Evolutionary conservation across 2,329 filamentous ascomycete species (phyloP), one percentile per base, ranked within the genome.

Genomic region (Fusarium coffeatum): DNA sequence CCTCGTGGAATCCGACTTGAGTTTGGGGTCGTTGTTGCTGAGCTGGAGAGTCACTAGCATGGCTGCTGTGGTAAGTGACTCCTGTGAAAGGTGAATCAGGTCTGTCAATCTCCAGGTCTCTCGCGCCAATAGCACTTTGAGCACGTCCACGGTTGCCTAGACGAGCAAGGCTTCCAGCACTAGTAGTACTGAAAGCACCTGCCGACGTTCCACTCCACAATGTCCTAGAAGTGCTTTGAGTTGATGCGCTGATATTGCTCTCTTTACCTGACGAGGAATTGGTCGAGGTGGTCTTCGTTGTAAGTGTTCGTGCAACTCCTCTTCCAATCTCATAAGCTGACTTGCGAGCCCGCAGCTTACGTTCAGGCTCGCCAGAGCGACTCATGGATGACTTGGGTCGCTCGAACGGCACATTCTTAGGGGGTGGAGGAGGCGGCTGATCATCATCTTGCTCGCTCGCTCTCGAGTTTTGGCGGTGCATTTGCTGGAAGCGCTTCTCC

Each of bases 131-230:
- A 5, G 89, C 88, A 75, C 90, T 93, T 68, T 89, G 88, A 18
- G 90, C 85, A 66, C 90, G 77, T 71, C 85, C 85, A 64, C 90
- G 77, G 71, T 85, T 80, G 76, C 90, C 91, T 76, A 92, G 92
- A 66, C 94, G 89, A 30, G 94, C 94, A 69, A 97, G 89, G 80
- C 95, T 98, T 56, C 94, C 96, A 18, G 96, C 96, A 80, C 96
- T 98, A 18, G 96, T 98, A 53, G 94, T 93, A 78, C 95, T 98
- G 80, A 98, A 93, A 15, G 88, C 95, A 53, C 94, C 90, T 1
- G 96, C 96, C 55, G 96, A 98, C 55, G 89, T 87, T 5, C 95
- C 96, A 78, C 95, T 98, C 95, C 98, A 98, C 45, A 99, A 80
- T 75, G 93, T 98, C 73, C 91, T 89, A 72, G 91, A 90, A 18